Evolutionary conservation across 2,329 filamentous ascomycete genomes (phyloP).

Genomic region (Diaporthe vaccinii): DNA sequence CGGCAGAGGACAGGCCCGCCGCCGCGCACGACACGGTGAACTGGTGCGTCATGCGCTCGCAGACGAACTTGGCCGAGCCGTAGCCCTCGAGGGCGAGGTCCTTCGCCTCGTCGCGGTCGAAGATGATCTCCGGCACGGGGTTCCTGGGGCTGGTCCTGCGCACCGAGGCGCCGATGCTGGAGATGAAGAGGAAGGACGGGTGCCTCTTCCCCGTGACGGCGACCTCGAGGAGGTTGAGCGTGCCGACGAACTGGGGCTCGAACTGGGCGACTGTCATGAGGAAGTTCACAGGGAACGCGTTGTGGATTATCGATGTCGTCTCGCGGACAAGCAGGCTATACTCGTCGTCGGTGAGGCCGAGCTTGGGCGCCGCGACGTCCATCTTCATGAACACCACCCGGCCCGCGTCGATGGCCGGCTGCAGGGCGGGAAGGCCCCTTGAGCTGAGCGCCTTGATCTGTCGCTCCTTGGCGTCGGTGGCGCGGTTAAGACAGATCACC

Average conservation of each 20-base stretch:
- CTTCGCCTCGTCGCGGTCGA: constrained; percentile 37
- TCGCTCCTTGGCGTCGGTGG: constrained; percentile 25
- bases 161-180: constrained; percentile 47
- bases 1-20: constrained; percentile 35
- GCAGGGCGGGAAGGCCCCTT: constrained; percentile 29
- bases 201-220: constrained; percentile 43
- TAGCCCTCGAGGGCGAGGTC: constrained; percentile 46
- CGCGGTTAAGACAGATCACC: constrained; percentile 39
- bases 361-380: constrained; percentile 53
- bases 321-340: constrained; percentile 48
- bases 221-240: constrained; percentile 56
- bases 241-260: constrained; percentile 58
- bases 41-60: constrained; percentile 46
- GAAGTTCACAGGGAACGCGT: constrained; percentile 66
- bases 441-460: constrained; percentile 26
- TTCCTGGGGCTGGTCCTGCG: constrained; percentile 31
- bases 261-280: constrained; percentile 61
- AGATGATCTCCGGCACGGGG: constrained; percentile 45
- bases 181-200: constrained; percentile 45
- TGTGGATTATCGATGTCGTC: constrained; percentile 59
- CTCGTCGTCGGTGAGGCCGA: constrained; percentile 53
- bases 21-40: constrained; percentile 41
- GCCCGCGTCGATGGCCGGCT: constrained; percentile 27
- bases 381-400: constrained; percentile 32
- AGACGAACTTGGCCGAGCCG: constrained; percentile 48